Percentiles rank a stretch among this genome's conserved stretches.
Evolutionary conservation across 176 grass and related monocot species (phyloP).

Genomic region (Zoysia pacifica): DNA sequence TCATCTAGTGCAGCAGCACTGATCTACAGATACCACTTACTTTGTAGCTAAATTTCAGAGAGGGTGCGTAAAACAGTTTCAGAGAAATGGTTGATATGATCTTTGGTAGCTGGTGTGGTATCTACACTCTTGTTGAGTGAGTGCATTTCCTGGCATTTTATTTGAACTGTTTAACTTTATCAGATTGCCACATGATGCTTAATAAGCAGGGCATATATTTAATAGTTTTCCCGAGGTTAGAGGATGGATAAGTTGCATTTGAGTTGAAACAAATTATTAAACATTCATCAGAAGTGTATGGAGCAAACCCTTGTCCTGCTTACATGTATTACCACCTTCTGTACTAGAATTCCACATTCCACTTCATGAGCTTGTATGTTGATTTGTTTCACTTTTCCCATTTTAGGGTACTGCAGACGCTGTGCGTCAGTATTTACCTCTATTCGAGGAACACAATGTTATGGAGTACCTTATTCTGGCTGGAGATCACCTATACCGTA

Average conservation of each 20-base stretch:
- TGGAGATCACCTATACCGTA: slow-evolving; percentile 93
- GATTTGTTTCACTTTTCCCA: slow-evolving; percentile 26
- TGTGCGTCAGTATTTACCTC: slow-evolving; percentile 85
- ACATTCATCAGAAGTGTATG: neutral
- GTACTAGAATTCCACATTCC: neutral
- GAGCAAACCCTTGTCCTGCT: neutral
- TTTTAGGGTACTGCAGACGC: slow-evolving; percentile 94
- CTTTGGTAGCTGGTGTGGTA: neutral
- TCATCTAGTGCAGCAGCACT: slow-evolving; percentile 16
- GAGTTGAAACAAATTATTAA: slow-evolving; percentile 12
- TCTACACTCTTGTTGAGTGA: neutral
- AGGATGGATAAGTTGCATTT: neutral
- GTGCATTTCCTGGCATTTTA: neutral
- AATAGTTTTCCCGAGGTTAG: slow-evolving; percentile 19
- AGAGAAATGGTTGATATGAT: slow-evolving; percentile 6
- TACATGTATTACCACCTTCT: slow-evolving; percentile 16
- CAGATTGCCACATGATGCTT: neutral
- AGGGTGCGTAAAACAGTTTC: neutral
- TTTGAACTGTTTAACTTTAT: slow-evolving; percentile 14
- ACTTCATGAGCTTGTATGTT: neutral
- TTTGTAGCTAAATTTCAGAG: slow-evolving; percentile 1
- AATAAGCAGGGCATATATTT: neutral
- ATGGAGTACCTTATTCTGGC: slow-evolving; percentile 93
- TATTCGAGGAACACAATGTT: slow-evolving; percentile 96
- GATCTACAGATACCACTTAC: neutral